Evolutionary conservation across 148 eudicot species (phyloP).

Genomic region (Cornus kousa): DNA sequence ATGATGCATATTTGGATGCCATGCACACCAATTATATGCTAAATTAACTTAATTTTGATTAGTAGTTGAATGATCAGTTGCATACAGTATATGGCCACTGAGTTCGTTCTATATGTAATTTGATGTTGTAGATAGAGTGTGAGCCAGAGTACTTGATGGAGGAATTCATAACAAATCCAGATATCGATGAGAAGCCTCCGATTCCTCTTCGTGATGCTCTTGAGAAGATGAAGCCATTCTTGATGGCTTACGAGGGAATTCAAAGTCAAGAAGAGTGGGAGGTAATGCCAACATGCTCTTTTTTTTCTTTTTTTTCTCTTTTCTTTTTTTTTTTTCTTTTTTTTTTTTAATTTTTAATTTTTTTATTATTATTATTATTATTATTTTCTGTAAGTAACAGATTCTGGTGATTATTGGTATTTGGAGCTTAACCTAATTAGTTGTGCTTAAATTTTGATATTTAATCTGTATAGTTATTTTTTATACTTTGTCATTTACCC

Average conservation of each 20-base stretch:
- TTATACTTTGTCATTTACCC: not conserved
- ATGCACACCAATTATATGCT: slow-evolving; percentile 64
- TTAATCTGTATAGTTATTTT: too few species aligned
- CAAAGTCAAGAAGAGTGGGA: slow-evolving; percentile 86
- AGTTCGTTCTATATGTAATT: slow-evolving; percentile 2
- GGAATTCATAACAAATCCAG: slow-evolving; percentile 77
- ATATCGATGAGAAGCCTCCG: slow-evolving; percentile 85
- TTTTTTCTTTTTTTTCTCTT: too few species aligned
- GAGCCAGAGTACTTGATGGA: slow-evolving; percentile 89
- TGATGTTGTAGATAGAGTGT: slow-evolving; percentile 67
- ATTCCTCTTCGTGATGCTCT: slow-evolving; percentile 78
- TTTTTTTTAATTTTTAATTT: too few species aligned
- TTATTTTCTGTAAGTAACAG: too few species aligned
- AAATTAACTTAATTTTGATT: not conserved
- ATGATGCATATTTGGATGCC: slow-evolving; percentile 70
- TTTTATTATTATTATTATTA: not conserved
- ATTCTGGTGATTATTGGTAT: too few species aligned
- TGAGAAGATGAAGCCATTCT: slow-evolving; percentile 88
- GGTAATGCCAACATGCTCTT: slow-evolving; percentile 35
- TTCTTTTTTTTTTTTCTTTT: too few species aligned
- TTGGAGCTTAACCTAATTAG: too few species aligned
- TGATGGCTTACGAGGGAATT: slow-evolving; percentile 78
- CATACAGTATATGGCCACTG: not conserved
- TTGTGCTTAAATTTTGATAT: too few species aligned
- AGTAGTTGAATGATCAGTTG: not conserved